These are phyloP conservation scores for Neostapfia colusana DNA, from an alignment of 176 grass and related monocot species.

Conservation along the genomic window DNA sequence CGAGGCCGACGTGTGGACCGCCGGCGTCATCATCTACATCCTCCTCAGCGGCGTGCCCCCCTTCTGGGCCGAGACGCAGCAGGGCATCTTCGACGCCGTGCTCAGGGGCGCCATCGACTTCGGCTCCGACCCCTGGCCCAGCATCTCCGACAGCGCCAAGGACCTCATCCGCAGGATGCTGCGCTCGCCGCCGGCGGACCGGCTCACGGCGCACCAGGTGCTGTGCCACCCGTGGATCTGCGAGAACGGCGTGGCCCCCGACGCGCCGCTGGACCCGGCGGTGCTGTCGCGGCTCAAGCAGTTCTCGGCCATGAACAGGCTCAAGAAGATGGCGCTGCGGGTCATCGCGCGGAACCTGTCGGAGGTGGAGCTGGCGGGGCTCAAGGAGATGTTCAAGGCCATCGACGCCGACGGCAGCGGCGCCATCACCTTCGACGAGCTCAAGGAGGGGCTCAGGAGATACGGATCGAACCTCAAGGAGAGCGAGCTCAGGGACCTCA, in stretches of 20 bases:
- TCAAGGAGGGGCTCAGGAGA: constrained; percentile 51
- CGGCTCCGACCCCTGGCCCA: constrained; percentile 59
- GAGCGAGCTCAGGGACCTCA: constrained; percentile 57
- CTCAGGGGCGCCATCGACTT: constrained; percentile 62
- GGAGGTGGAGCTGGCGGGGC: constrained; percentile 67
- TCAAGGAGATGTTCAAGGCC: constrained; percentile 74
- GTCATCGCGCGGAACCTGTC: constrained; percentile 59
- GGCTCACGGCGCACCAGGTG: constrained; percentile 62
- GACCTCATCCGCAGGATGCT: constrained; percentile 69
- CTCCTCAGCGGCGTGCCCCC: constrained; percentile 68
- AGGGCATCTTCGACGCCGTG: constrained; percentile 77
- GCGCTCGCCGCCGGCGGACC: constrained; percentile 41
- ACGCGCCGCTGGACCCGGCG: constrained; percentile 48
- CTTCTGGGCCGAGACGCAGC: constrained; percentile 80
- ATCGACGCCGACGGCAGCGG: constrained; percentile 69
- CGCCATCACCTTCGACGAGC: constrained; percentile 73
- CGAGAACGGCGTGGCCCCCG: constrained; percentile 59
- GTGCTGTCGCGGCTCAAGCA: constrained; percentile 64
- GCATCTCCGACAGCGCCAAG: constrained; percentile 64
- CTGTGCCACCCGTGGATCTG: constrained; percentile 74
- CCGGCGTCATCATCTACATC: constrained; percentile 76
- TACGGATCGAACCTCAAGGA: constrained; percentile 57
- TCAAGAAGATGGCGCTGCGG: constrained; percentile 70
- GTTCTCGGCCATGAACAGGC: constrained; percentile 62
- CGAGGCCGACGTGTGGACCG: constrained; percentile 75